phyloP scores from a whole-genome alignment of 306 rosid genomes.

The Canavalia gladiata region DNA sequence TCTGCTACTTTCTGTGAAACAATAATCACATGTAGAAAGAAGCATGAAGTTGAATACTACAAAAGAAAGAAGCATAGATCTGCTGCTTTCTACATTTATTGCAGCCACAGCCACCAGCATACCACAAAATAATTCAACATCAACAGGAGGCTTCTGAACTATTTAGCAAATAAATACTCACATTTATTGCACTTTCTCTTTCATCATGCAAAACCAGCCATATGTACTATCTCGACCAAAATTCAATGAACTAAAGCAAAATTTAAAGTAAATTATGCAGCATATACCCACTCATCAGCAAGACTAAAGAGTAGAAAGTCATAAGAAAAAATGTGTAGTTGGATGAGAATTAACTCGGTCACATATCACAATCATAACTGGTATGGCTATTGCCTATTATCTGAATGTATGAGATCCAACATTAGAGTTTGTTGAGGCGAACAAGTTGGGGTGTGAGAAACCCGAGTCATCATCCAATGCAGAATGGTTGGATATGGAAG shows the following conservation, averaged over 20 bases:
- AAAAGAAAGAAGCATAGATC: no score
- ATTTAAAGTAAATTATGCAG: conserved; percentile 21
- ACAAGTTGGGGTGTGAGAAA: conserved; percentile 80
- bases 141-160: conserved; percentile 32
- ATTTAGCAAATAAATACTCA: conserved; percentile 26
- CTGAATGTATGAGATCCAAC: conserved; percentile 58
- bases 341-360: background rate
- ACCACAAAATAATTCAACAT: background rate
- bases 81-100: conserved; percentile 19
- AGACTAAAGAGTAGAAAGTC: conserved; percentile 13
- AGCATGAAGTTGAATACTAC: background rate
- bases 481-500: conserved; percentile 49
- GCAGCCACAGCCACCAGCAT: background rate
- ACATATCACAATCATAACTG: conserved; percentile 47
- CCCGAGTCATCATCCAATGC: conserved; percentile 63
- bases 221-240: background rate
- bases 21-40: background rate
- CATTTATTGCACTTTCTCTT: background rate
- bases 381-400: conserved; percentile 56
- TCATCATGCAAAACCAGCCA: conserved; percentile 34
- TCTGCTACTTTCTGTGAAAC: background rate
- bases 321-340: background rate
- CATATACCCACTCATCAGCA: conserved; percentile 46
- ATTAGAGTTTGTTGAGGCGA: conserved; percentile 63
- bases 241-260: conserved; percentile 27